These are phyloP conservation scores for Monosporascus ibericus DNA, from an alignment of 2,329 filamentous ascomycete species.

Conservation along the genomic window DNA sequence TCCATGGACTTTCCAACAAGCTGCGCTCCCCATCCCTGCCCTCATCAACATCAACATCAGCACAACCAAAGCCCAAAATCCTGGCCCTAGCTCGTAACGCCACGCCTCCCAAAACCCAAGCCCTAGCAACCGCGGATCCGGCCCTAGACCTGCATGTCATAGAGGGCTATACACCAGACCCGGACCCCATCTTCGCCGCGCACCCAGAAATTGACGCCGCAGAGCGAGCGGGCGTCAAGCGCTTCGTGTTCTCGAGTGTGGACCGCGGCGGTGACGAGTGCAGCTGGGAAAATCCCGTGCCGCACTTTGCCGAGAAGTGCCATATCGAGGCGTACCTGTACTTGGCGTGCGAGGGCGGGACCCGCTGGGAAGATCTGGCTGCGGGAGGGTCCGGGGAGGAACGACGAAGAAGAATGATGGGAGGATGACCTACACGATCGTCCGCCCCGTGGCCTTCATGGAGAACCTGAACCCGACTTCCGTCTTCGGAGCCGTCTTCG, in stretches of 20 bases:
- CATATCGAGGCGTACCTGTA: constrained; percentile 53
- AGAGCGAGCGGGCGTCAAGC: constrained; percentile 33
- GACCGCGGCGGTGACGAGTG: constrained; percentile 54
- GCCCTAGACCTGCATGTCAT: constrained; percentile 24
- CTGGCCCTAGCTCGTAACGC: constrained; percentile 26
- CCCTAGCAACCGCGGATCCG: constrained; percentile 13
- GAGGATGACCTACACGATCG: constrained; percentile 31
- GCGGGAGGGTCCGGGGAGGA: not conserved
- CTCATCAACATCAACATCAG: constrained; percentile 19
- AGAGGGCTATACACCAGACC: constrained; percentile 27
- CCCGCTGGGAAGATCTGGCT: not conserved
- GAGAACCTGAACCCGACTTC: constrained; percentile 31
- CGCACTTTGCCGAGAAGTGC: constrained; percentile 54
- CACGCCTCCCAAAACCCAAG: constrained; percentile 25
- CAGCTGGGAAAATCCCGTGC: constrained; percentile 40
- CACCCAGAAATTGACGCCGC: constrained; percentile 28
- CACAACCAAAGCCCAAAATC: constrained; percentile 17
- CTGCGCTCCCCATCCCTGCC: constrained; percentile 12
- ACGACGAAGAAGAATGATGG: constrained; percentile 5
- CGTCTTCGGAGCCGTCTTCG: constrained; percentile 25
- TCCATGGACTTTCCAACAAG: constrained; percentile 17
- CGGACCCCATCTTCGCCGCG: constrained; percentile 27
- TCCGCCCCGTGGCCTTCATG: constrained; percentile 35
- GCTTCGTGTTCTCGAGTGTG: constrained; percentile 58
- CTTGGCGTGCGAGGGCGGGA: constrained; percentile 21